A percentile compares a stretch with the other conserved stretches of the same genome.
Evolutionary conservation across 257 asterid genomes (phyloP).

Genomic region (Gentiana dahurica): DNA sequence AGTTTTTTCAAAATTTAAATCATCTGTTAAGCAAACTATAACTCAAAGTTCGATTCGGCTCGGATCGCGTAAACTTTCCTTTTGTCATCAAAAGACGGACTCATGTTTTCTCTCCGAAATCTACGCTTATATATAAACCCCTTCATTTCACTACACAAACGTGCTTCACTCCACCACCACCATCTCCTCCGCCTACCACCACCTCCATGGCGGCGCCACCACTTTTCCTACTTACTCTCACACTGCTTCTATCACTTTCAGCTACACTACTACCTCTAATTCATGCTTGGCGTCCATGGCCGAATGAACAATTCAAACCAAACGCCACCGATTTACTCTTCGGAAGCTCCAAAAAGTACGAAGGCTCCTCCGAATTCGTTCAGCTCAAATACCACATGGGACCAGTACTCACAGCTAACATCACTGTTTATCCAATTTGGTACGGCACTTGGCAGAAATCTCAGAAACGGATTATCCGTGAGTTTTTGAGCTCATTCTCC

Average conservation of each 20-base stretch:
- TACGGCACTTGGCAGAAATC: slow-evolving; percentile 62
- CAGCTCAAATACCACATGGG: slow-evolving; percentile 83
- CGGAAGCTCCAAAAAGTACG: slow-evolving; percentile 67
- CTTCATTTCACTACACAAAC: neutral
- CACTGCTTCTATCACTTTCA: neutral
- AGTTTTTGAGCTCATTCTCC: slow-evolving; percentile 69
- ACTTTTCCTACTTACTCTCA: neutral
- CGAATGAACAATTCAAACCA: slow-evolving; percentile 14
- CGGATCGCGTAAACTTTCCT: neutral
- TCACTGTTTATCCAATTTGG: slow-evolving; percentile 84
- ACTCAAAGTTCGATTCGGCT: neutral
- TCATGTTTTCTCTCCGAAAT: neutral
- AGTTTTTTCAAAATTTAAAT: too few species aligned
- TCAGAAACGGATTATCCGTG: slow-evolving; percentile 83
- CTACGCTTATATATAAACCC: neutral
- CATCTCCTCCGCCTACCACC: neutral
- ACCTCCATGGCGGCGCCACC: slow-evolving; percentile 13
- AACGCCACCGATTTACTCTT: slow-evolving; percentile 44
- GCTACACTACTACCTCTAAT: slow-evolving; percentile 2
- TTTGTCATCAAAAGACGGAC: neutral
- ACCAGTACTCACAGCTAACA: slow-evolving; percentile 66
- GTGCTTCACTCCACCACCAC: slow-evolving; percentile 1
- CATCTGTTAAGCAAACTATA: too few species aligned
- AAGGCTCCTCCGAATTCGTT: slow-evolving; percentile 81
- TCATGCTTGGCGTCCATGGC: slow-evolving; percentile 76